These are phyloP conservation scores for Cryoendolithus antarcticus DNA, from an alignment of 2,329 filamentous ascomycete genomes.

Conservation along the genomic window DNA sequence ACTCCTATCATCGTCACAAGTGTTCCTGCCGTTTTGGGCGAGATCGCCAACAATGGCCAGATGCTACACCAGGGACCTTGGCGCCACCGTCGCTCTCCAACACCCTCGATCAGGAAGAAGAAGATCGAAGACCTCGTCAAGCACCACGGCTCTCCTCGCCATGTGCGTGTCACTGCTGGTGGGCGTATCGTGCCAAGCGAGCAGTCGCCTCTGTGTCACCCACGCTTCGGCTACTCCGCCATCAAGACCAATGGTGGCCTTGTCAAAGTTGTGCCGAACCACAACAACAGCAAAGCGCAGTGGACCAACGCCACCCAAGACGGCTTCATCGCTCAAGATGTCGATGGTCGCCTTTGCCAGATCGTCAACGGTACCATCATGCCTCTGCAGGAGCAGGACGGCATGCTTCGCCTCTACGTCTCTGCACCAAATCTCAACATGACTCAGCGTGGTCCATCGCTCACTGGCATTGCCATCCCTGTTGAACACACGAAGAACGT, in stretches of 20 bases:
- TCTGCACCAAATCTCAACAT: conserved; percentile 25
- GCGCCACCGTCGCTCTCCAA: conserved; percentile 30
- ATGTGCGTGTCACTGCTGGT: conserved; percentile 39
- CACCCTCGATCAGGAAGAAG: conserved; percentile 37
- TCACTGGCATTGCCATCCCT: background rate
- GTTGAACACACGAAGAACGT: conserved; percentile 1
- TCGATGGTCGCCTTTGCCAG: conserved; percentile 24
- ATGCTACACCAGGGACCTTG: conserved; percentile 11
- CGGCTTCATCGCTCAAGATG: conserved; percentile 26
- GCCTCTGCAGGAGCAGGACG: conserved; percentile 22
- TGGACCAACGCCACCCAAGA: conserved; percentile 14
- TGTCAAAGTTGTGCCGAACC: conserved; percentile 26
- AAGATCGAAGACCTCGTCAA: conserved; percentile 39
- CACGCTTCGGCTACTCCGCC: conserved; percentile 26
- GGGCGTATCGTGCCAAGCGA: conserved; percentile 40
- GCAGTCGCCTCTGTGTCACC: conserved; percentile 27
- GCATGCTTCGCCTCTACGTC: conserved; percentile 23
- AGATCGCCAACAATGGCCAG: conserved; percentile 23
- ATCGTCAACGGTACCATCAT: conserved; percentile 25
- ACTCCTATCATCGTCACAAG: conserved; percentile 6
- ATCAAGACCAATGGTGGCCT: conserved; percentile 25
- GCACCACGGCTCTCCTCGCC: conserved; percentile 39
- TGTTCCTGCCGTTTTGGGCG: conserved; percentile 16
- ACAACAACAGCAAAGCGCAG: conserved; percentile 17
- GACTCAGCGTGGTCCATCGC: conserved; percentile 8